A percentile compares a stretch with the other conserved stretches of the same genome.
These are phyloP conservation scores for Colletotrichum tamarilloi DNA, from an alignment of 2,329 filamentous ascomycete genomes.

Conservation along the genomic window DNA sequence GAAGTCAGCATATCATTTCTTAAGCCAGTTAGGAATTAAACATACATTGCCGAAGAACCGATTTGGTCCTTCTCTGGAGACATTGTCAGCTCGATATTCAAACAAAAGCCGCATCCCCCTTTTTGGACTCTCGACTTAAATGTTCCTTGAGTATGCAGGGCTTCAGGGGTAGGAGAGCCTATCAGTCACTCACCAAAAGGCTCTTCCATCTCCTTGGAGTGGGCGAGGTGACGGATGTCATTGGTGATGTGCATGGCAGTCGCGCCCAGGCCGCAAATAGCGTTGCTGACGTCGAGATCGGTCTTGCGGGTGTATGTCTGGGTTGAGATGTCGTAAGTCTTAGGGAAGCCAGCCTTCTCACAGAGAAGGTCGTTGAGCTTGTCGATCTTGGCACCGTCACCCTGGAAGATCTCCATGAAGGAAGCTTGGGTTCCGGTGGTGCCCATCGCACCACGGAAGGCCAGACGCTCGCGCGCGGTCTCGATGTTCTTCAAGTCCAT, in stretches of 20 bases:
- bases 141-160: not conserved
- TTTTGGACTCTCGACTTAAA: too few species aligned
- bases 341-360: constrained; percentile 64
- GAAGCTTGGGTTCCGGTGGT: constrained; percentile 84
- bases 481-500: constrained; percentile 81
- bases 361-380: constrained; percentile 66
- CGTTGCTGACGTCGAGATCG: constrained; percentile 83
- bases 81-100: not conserved
- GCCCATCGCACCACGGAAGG: constrained; percentile 76
- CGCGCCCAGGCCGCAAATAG: constrained; percentile 82
- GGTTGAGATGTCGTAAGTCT: constrained; percentile 67
- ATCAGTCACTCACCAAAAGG: constrained; percentile 64
- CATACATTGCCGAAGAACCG: constrained; percentile 45
- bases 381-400: constrained; percentile 59
- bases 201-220: constrained; percentile 87
- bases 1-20: not conserved
- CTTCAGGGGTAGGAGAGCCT: not conserved
- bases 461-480: constrained; percentile 72
- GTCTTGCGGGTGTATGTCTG: constrained; percentile 81
- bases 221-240: constrained; percentile 80
- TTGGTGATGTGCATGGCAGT: constrained; percentile 77
- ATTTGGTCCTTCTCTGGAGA: constrained; percentile 75
- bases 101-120: not conserved
- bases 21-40: not conserved
- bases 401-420: constrained; percentile 71